Evolutionary conservation across 2,329 filamentous ascomycete species (phyloP).

Genomic region (Xylaria hypoxylon): DNA sequence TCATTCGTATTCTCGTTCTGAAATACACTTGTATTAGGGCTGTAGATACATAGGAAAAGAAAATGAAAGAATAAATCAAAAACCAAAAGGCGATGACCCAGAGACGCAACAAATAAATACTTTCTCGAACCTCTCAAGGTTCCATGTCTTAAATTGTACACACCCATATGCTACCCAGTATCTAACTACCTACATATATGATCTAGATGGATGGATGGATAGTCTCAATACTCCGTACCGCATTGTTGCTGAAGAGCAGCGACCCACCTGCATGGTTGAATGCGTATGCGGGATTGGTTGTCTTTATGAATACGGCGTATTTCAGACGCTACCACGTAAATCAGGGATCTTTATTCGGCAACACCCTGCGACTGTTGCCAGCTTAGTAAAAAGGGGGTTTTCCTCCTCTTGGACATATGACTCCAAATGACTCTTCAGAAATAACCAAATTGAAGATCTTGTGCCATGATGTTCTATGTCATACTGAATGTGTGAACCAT

Average conservation of each 20-base stretch:
- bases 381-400: not conserved
- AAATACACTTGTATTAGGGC: not conserved
- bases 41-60: not conserved
- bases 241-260: not conserved
- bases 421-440: not conserved
- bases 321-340: not conserved
- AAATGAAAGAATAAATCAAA: too few relatives aligned
- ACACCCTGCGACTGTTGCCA: not conserved
- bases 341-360: too few relatives aligned
- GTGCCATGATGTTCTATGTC: too few relatives aligned
- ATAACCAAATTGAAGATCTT: not conserved
- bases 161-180: not conserved
- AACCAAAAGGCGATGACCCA: not conserved
- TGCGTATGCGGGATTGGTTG: conserved; percentile 1
- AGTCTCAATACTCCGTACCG: conserved; percentile 1
- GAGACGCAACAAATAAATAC: not conserved
- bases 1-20: not conserved
- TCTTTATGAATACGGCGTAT: conserved; percentile 21
- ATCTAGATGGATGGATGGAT: too few relatives aligned
- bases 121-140: not conserved
- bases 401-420: not conserved
- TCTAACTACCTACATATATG: too few relatives aligned
- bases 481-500: not conserved
- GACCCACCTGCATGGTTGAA: not conserved
- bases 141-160: conserved; percentile 2